A percentile compares a stretch with the other conserved stretches of the same genome.
These are phyloP conservation scores for Pseudomassariella vexata DNA, from an alignment of 2,329 filamentous ascomycete genomes.

Conservation along the genomic window DNA sequence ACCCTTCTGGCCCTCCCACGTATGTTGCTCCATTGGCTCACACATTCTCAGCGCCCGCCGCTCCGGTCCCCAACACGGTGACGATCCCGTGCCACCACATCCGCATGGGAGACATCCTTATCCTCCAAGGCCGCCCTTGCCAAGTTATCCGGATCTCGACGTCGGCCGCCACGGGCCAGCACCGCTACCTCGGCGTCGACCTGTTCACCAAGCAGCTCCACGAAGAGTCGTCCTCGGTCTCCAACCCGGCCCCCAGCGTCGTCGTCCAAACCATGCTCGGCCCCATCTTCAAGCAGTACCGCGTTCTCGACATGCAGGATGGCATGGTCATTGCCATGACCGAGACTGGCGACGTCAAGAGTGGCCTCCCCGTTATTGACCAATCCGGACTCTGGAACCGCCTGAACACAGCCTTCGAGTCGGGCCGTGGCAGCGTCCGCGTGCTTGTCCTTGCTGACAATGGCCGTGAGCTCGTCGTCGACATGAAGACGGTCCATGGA, in stretches of 20 bases:
- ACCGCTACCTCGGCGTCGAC: conserved; percentile 99
- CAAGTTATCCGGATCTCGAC: conserved; percentile 99
- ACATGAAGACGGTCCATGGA: conserved; percentile 97
- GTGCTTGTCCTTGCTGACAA: conserved; percentile 93
- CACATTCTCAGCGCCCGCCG: background rate
- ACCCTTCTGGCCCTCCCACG: conserved; percentile 22
- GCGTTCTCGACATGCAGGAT: conserved; percentile 93
- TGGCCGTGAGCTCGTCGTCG: conserved; percentile 90
- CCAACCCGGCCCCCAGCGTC: conserved; percentile 92
- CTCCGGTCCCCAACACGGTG: conserved; percentile 72
- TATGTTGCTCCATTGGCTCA: too few species aligned
- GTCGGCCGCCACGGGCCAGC: conserved; percentile 95
- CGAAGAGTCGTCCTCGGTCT: conserved; percentile 97
- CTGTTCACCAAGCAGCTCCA: conserved; percentile 99
- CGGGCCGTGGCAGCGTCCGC: conserved; percentile 87
- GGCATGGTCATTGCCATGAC: conserved; percentile 90
- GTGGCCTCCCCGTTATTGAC: conserved; percentile 85
- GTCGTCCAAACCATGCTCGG: conserved; percentile 99
- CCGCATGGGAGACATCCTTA: conserved; percentile 96
- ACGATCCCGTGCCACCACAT: conserved; percentile 99
- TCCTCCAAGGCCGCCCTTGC: conserved; percentile 97
- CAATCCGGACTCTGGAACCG: conserved; percentile 85
- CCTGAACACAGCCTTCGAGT: conserved; percentile 78
- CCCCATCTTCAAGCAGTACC: conserved; percentile 99
- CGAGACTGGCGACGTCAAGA: conserved; percentile 98